phyloP scores from a whole-genome alignment of 2,329 filamentous ascomycete genomes.

The Fusarium coicis region DNA sequence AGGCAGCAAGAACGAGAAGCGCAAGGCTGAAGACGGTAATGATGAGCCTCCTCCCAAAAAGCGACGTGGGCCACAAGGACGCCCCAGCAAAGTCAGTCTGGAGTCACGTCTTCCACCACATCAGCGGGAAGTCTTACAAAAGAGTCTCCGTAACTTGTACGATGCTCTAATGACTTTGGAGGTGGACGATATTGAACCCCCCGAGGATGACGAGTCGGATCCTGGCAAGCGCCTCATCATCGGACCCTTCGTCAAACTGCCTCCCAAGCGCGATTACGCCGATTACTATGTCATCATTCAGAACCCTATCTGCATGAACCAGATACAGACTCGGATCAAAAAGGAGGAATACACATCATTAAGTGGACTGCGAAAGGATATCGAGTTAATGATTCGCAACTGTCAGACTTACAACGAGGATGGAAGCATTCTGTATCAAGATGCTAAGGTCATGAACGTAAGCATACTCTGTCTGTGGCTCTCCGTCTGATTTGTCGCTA shows the following conservation, averaged over 20 bases:
- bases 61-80: conserved; percentile 76
- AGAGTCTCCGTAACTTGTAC: conserved; percentile 79
- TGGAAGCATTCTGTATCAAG: conserved; percentile 88
- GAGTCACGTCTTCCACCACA: conserved; percentile 68
- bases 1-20: conserved; percentile 79
- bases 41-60: conserved; percentile 83
- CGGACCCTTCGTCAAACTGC: conserved; percentile 91
- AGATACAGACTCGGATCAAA: conserved; percentile 95
- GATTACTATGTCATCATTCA: conserved; percentile 97
- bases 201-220: conserved; percentile 67
- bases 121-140: conserved; percentile 81
- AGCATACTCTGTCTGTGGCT: neutral
- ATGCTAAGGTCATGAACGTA: conserved; percentile 94
- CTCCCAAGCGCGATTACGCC: conserved; percentile 87
- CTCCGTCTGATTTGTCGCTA: conserved; percentile 40
- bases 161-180: conserved; percentile 86
- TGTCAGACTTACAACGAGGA: conserved; percentile 98
- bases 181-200: conserved; percentile 74
- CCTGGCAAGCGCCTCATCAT: conserved; percentile 82
- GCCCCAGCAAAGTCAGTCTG: conserved; percentile 68
- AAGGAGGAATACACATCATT: conserved; percentile 90
- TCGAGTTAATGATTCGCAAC: conserved; percentile 87
- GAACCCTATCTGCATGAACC: conserved; percentile 94
- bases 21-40: conserved; percentile 84
- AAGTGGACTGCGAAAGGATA: conserved; percentile 83